phyloP scores from a whole-genome alignment of 2,329 filamentous ascomycete genomes.

The Hypoxylon sp. region DNA sequence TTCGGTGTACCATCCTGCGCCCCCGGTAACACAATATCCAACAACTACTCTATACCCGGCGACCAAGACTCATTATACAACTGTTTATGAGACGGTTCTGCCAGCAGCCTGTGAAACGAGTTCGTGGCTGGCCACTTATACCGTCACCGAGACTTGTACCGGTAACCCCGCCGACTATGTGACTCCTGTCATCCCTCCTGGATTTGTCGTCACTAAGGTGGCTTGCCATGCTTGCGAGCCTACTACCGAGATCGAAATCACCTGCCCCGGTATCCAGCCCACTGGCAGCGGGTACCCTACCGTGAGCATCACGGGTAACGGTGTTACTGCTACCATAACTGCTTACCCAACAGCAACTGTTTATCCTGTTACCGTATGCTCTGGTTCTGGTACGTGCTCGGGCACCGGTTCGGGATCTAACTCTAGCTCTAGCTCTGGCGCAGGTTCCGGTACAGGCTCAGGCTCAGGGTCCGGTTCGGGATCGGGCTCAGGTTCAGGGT shows the following conservation, averaged over 20 bases:
- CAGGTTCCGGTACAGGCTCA: slow-evolving; percentile 15
- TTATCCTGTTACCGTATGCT: slow-evolving; percentile 15
- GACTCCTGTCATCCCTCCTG: slow-evolving; percentile 54
- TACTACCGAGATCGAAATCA: slow-evolving; percentile 56
- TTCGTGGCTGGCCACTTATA: slow-evolving; percentile 60
- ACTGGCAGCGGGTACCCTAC: slow-evolving; percentile 49
- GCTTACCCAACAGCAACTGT: slow-evolving; percentile 34
- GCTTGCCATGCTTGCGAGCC: slow-evolving; percentile 54
- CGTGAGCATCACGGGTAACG: slow-evolving; percentile 55
- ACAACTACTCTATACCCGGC: slow-evolving; percentile 39
- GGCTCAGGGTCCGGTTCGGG: not conserved
- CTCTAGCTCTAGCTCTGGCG: slow-evolving; percentile 17
- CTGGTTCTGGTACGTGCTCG: slow-evolving; percentile 19
- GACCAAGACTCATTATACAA: slow-evolving; percentile 55
- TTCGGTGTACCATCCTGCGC: slow-evolving; percentile 46
- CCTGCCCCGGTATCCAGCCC: slow-evolving; percentile 55
- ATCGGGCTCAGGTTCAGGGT: slow-evolving; percentile 12
- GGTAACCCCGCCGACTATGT: slow-evolving; percentile 53
- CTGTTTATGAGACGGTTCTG: slow-evolving; percentile 57
- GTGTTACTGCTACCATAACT: slow-evolving; percentile 54
- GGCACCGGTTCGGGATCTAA: slow-evolving; percentile 16
- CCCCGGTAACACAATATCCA: slow-evolving; percentile 15
- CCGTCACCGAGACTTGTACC: slow-evolving; percentile 56
- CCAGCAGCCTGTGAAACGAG: slow-evolving; percentile 58
- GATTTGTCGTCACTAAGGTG: slow-evolving; percentile 58